Percentiles rank a stretch among this genome's conserved stretches.
These are phyloP conservation scores for Coemansia sp. DNA, from an alignment of 192 early-diverging fungal species.

Conservation along the genomic window DNA sequence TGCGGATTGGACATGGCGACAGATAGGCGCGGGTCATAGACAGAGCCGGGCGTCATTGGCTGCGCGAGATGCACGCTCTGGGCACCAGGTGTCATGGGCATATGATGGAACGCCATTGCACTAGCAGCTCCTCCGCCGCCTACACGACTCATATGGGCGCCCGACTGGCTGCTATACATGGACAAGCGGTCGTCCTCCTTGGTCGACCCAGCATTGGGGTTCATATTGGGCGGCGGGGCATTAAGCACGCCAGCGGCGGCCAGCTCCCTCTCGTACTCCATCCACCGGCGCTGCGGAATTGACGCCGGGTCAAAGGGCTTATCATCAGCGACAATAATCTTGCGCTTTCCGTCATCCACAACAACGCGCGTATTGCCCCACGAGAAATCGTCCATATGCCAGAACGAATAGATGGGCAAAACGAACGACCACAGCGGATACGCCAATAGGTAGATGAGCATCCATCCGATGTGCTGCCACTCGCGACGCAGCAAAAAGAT, in stretches of 20 bases:
- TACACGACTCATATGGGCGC: slow-evolving; percentile 40
- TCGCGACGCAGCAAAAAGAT: slow-evolving; percentile 79
- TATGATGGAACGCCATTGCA: slow-evolving; percentile 36
- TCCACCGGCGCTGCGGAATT: slow-evolving; percentile 87
- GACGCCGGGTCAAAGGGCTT: slow-evolving; percentile 85
- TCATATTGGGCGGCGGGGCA: slow-evolving; percentile 53
- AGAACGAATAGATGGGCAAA: slow-evolving; percentile 95
- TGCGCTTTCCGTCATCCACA: slow-evolving; percentile 67
- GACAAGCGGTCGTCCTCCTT: slow-evolving; percentile 39
- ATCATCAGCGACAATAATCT: slow-evolving; percentile 69
- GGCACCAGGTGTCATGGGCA: not conserved
- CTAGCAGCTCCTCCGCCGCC: too few relatives aligned
- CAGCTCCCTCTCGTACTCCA: slow-evolving; percentile 82
- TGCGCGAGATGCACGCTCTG: slow-evolving; percentile 19
- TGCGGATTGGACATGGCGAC: slow-evolving; percentile 51
- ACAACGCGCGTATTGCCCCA: slow-evolving; percentile 97
- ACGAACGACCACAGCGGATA: slow-evolving; percentile 92
- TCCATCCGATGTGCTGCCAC: slow-evolving; percentile 83
- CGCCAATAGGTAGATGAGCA: slow-evolving; percentile 85
- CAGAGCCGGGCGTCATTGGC: not conserved
- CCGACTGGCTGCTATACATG: slow-evolving; percentile 18
- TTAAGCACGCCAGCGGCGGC: slow-evolving; percentile 51
- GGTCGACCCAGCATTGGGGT: slow-evolving; percentile 39
- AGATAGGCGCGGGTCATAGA: slow-evolving; percentile 41
- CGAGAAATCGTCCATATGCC: slow-evolving; percentile 99